Percentiles rank a stretch among this genome's conserved stretches.
Evolutionary conservation across 768 basidiomycete genomes (phyloP).

Genomic region (Xerocomellus intermedius): DNA sequence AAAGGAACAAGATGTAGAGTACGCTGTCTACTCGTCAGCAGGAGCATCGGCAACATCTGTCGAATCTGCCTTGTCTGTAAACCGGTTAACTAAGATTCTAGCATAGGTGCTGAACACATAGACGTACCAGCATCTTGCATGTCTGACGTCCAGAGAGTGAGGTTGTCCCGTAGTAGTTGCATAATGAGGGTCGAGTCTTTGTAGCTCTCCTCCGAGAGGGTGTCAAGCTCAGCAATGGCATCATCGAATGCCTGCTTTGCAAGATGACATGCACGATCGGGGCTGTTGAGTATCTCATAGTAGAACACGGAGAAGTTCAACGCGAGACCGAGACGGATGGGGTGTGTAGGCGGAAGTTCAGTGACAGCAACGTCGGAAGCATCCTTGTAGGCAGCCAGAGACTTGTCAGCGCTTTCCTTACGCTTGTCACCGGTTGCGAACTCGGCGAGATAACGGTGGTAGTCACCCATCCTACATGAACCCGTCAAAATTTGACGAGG

Average conservation of each 20-base stretch:
- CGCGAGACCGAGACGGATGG: slow-evolving; percentile 96
- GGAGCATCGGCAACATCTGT: slow-evolving; percentile 70
- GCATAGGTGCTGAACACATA: slow-evolving; percentile 18
- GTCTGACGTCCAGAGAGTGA: slow-evolving; percentile 97
- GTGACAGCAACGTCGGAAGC: slow-evolving; percentile 96
- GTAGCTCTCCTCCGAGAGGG: slow-evolving; percentile 97
- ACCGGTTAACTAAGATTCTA: slow-evolving; percentile 9
- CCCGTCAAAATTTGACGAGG: slow-evolving; percentile 10
- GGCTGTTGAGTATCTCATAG: slow-evolving; percentile 99
- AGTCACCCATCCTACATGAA: slow-evolving; percentile 88
- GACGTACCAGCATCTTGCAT: slow-evolving; percentile 88
- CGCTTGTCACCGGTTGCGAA: slow-evolving; percentile 98
- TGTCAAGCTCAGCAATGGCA: slow-evolving; percentile 98
- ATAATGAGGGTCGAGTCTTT: slow-evolving; percentile 98
- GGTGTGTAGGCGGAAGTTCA: slow-evolving; percentile 94
- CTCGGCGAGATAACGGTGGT: slow-evolving; percentile 98
- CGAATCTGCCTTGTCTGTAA: slow-evolving; percentile 65
- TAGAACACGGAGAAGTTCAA: slow-evolving; percentile 99
- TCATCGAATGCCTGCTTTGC: slow-evolving; percentile 99
- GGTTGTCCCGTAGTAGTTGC: slow-evolving; percentile 95
- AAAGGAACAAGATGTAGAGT: slow-evolving; percentile 7
- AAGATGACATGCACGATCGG: slow-evolving; percentile 96
- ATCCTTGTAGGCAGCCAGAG: slow-evolving; percentile 95
- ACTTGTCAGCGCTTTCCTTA: slow-evolving; percentile 96
- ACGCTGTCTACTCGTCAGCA: slow-evolving; percentile 63